Conservation (phyloP, 163 green algal species). For the Dunaliella salina region DNA sequence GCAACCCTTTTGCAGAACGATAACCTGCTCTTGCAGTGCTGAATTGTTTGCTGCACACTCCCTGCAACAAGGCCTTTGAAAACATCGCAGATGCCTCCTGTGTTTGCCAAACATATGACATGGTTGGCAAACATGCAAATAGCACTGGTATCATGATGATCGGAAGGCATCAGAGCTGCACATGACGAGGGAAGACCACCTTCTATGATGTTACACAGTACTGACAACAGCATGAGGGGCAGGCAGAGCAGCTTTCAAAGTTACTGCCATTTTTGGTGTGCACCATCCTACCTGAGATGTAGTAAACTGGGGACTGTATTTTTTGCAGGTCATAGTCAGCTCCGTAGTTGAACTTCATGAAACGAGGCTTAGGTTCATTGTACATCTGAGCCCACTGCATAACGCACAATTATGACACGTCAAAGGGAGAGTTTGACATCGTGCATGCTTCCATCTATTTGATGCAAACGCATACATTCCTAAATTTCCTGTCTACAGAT, state of each 20-base stretch:
- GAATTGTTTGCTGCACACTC: too few relatives aligned
- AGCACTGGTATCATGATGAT: background rate
- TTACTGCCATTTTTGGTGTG: background rate
- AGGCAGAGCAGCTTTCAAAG: background rate
- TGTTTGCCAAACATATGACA: too few relatives aligned
- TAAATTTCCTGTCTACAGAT: too few relatives aligned
- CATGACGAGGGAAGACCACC: background rate
- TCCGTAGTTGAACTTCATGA: constrained; percentile 23
- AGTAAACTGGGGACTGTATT: constrained; percentile 15
- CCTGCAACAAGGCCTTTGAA: too few relatives aligned
- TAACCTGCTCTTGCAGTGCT: too few relatives aligned
- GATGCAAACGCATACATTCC: too few relatives aligned
- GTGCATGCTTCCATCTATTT: too few relatives aligned
- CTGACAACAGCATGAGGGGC: background rate
- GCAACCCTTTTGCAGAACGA: too few relatives aligned
- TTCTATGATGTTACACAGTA: background rate
- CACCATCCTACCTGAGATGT: constrained; percentile 18
- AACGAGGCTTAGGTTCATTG: constrained; percentile 19
- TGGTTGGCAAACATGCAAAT: too few relatives aligned
- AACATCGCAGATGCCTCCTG: too few relatives aligned
- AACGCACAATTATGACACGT: too few relatives aligned
- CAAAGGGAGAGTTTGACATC: too few relatives aligned
- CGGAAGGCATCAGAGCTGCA: background rate
- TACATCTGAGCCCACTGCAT: constrained; percentile 29
- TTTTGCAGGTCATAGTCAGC: constrained; percentile 20